Evolutionary conservation across 2,329 filamentous ascomycete species (phyloP).

Genomic region (Chaetoscypha palmicola): DNA sequence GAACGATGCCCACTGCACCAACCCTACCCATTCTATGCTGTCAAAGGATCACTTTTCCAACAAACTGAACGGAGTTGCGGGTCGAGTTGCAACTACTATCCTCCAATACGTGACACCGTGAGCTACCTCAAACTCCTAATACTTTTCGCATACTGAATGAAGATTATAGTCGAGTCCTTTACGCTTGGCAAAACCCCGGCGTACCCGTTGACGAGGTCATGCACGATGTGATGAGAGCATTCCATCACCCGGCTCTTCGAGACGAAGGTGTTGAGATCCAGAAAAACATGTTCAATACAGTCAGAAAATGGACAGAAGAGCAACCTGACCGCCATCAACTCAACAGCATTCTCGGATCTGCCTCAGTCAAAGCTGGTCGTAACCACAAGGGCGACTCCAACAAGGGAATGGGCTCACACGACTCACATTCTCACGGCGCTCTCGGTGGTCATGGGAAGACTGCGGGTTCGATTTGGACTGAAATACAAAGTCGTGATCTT

Average conservation of each 20-base stretch:
- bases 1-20: constrained; percentile 66
- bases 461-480: constrained; percentile 52
- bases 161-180: constrained; percentile 60
- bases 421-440: constrained; percentile 28
- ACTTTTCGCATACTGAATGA: constrained; percentile 20
- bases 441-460: constrained; percentile 47
- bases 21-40: constrained; percentile 76
- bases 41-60: constrained; percentile 83
- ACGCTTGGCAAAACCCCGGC: constrained; percentile 85
- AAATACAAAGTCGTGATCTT: constrained; percentile 53
- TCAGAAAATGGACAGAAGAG: constrained; percentile 72
- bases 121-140: constrained; percentile 48
- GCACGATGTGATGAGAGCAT: constrained; percentile 71
- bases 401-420: constrained; percentile 16
- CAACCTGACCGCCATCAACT: constrained; percentile 61
- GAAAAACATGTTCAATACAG: constrained; percentile 78
- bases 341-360: constrained; percentile 69
- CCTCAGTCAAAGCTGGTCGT: constrained; percentile 73
- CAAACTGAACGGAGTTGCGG: constrained; percentile 69
- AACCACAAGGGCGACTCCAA: constrained; percentile 57
- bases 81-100: constrained; percentile 64
- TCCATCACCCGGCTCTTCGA: constrained; percentile 85
- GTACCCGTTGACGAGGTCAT: constrained; percentile 78
- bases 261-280: constrained; percentile 74
- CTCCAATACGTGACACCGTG: constrained; percentile 80